Conservation (phyloP, 192 early-diverging fungal species). For the Anaeromyces robustus region DNA sequence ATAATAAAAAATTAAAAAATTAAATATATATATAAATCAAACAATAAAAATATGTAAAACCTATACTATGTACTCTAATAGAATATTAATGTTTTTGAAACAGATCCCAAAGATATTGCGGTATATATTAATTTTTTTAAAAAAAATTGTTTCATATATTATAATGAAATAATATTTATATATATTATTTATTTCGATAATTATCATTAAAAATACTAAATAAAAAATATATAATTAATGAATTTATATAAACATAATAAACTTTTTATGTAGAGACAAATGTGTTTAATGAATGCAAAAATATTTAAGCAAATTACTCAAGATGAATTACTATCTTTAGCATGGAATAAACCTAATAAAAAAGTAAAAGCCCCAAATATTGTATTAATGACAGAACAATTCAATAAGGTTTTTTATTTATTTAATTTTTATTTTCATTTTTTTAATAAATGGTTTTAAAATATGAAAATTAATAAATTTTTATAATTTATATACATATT, state of each 20-base stretch:
- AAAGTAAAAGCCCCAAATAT: conserved; percentile 1
- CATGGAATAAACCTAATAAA: not conserved
- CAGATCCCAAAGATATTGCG: not conserved
- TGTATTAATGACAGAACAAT: conserved; percentile 3
- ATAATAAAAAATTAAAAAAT: no score
- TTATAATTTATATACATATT: no score
- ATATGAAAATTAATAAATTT: no score
- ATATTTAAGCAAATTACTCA: not conserved
- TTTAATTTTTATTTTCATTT: not conserved
- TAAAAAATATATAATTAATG: no score
- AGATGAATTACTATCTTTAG: not conserved
- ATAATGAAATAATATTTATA: no score
- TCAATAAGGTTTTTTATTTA: not conserved
- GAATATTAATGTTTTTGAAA: not conserved
- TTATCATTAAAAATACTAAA: no score
- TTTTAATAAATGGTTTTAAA: no score
- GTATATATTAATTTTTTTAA: not conserved
- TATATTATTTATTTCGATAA: no score
- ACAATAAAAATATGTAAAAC: no score
- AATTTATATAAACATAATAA: no score
- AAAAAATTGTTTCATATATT: no score
- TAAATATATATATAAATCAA: no score
- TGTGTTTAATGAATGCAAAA: not conserved
- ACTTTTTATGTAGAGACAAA: not conserved
- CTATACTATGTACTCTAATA: not conserved